Evolutionary conservation across 495 filamentous ascomycete genomes (phyloP), one percentile per base, ranked within the genome.

Genomic region (Astrothelium subdiscretum): DNA sequence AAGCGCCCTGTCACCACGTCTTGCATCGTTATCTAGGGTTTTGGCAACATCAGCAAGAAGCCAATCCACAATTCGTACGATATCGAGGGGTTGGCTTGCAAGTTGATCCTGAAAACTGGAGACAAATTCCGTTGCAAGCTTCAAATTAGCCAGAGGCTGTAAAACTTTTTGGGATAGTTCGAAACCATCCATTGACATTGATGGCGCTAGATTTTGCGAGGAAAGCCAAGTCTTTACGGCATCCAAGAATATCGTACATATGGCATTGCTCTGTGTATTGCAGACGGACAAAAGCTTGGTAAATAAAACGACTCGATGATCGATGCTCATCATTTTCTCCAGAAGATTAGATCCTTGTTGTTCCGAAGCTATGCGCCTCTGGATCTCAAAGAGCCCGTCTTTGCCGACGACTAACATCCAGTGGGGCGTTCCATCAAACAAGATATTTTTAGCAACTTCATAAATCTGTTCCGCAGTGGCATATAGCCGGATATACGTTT

Each of bases 181-280:
- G 5, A 15, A 15, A 54, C 3, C 11, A 3, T 29, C 20, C 22
- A 20, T 6, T 29, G 48, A 5, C 4, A 1, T 29, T 8, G 48
- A 54, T 26, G 10, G 15, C 2, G 20, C 3, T 26, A 24, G 15
- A 4, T 29, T 54, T 29, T 64, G 44, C 20, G 71, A 63, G 3
- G 74, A 72, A 0, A 90, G 79, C 81, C 87, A 91, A 54, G 72
- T 75, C 31, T 81, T 79, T 57, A 87, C 84, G 15, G 86, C 78
- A 60, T 82, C 76, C 1, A 87, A 74, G 65, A 91, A 90, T 5
- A 87, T 75, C 29, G 80, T 74, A 0, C 84, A 82, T 10, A 85
- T 82, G 20, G 80, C 76, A 15, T 81, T 79, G 61, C 87, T 81
- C 11, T 80, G 75, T 44, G 78, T 70, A 51, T 81, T 62, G 68